Evolutionary conservation across 305 asterid genomes (phyloP).

Genomic region (Solanum hybrid): DNA sequence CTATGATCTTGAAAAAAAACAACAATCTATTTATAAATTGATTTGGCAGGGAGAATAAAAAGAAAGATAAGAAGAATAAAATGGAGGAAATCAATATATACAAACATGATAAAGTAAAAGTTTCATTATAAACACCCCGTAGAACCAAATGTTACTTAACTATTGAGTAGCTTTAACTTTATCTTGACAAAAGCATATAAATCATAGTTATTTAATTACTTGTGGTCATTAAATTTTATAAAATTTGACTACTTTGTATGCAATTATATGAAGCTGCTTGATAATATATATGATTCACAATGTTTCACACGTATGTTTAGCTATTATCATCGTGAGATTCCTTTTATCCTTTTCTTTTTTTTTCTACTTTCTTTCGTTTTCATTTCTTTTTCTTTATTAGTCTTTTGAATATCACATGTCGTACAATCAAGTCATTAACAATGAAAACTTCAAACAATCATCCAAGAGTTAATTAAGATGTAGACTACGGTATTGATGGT

Average conservation of each 20-base stretch:
- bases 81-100: no score
- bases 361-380: neutral
- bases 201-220: neutral
- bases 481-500: neutral
- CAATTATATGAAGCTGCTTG: neutral
- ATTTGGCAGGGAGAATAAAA: no score
- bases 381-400: neutral
- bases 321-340: neutral
- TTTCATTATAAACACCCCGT: neutral
- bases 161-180: neutral
- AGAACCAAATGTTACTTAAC: neutral
- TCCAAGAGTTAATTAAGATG: neutral
- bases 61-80: no score
- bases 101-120: no score
- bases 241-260: neutral
- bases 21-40: no score
- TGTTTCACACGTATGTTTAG: neutral
- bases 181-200: neutral
- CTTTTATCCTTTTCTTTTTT: neutral
- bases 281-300: neutral
- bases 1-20: no score
- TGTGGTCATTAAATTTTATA: neutral
- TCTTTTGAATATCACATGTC: neutral
- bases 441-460: neutral
- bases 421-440: neutral